A percentile compares a stretch with the other conserved stretches of the same genome.
Conservation (phyloP, 2,329 filamentous ascomycete species). For the Apiospora aurea region DNA sequence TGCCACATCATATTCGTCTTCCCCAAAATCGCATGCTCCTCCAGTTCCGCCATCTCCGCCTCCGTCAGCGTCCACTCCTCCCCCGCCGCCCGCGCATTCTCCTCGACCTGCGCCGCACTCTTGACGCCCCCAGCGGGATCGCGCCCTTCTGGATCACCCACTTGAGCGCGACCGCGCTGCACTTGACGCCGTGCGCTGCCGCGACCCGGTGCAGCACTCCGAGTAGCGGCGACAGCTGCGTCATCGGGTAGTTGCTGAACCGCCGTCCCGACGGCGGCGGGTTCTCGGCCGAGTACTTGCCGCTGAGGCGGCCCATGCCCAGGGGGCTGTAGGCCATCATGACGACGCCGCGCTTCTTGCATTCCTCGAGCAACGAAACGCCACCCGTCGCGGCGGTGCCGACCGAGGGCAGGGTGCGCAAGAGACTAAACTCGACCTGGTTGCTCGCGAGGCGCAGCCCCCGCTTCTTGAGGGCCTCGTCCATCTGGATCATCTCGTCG, state of each 20-base stretch:
- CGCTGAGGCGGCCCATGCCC: slow-evolving; percentile 47
- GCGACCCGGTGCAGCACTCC: slow-evolving; percentile 45
- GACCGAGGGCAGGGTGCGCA: slow-evolving; percentile 48
- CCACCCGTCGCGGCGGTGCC: slow-evolving; percentile 24
- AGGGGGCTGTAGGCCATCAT: slow-evolving; percentile 51
- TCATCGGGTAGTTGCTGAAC: slow-evolving; percentile 52
- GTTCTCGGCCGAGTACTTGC: slow-evolving; percentile 48
- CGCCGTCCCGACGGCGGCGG: slow-evolving; percentile 45
- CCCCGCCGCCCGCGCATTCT: slow-evolving; percentile 43
- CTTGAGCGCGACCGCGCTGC: slow-evolving; percentile 51
- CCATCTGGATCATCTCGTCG: slow-evolving; percentile 50
- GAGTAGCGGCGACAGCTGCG: slow-evolving; percentile 48
- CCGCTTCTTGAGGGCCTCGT: slow-evolving; percentile 46
- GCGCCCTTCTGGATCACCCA: slow-evolving; percentile 53
- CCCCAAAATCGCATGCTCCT: slow-evolving; percentile 48
- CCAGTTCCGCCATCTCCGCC: slow-evolving; percentile 50
- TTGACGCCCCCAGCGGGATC: slow-evolving; percentile 51
- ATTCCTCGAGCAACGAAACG: slow-evolving; percentile 47
- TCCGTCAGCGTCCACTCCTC: slow-evolving; percentile 49
- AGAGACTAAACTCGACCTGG: slow-evolving; percentile 52
- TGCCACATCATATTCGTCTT: slow-evolving; percentile 49
- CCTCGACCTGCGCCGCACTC: slow-evolving; percentile 48
- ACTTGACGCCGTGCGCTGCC: slow-evolving; percentile 41
- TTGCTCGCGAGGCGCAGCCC: slow-evolving; percentile 50
- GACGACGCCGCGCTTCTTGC: slow-evolving; percentile 48